Conservation (phyloP, 305 asterid species). For the Fraxinus floribunda region DNA sequence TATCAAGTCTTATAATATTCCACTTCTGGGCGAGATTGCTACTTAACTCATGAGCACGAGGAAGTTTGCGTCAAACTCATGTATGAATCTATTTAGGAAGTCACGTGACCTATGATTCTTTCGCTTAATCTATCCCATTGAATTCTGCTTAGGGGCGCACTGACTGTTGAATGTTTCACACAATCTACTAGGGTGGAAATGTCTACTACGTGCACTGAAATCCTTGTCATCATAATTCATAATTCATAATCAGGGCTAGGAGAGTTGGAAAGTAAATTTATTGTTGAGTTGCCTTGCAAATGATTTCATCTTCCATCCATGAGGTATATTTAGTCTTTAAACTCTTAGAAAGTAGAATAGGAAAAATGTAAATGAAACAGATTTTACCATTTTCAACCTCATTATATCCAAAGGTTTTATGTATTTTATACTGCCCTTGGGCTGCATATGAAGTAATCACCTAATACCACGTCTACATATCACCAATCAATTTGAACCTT, state of each 20-base stretch:
- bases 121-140: neutral
- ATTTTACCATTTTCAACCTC: neutral
- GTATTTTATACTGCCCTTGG: neutral
- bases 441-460: neutral
- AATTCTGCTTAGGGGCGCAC: neutral
- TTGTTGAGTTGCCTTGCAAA: neutral
- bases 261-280: neutral
- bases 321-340: neutral
- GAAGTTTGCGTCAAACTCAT: neutral
- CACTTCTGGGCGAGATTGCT: neutral
- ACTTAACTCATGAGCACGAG: neutral
- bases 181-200: neutral
- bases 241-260: neutral
- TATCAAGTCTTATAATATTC: neutral
- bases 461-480: neutral
- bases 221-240: neutral
- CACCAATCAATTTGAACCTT: neutral
- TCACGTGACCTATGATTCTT: neutral
- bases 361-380: neutral
- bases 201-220: neutral
- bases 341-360: neutral
- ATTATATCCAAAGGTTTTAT: neutral
- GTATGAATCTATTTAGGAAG: neutral
- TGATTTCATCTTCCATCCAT: neutral
- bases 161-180: neutral